phyloP scores from a whole-genome alignment of 768 basidiomycete genomes.

The Tricholoma terreum region DNA sequence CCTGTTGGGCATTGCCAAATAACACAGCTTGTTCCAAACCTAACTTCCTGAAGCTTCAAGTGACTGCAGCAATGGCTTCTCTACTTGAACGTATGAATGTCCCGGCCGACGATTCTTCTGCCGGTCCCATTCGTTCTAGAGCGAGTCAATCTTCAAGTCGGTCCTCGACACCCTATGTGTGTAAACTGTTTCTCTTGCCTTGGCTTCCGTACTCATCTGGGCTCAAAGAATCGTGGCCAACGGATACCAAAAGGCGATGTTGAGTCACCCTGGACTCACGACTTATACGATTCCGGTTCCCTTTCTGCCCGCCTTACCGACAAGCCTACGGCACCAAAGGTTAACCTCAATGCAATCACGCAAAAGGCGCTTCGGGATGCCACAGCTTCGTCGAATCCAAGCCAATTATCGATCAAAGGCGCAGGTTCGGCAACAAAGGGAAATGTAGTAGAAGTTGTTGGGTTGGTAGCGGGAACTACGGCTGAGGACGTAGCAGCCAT shows the following conservation, averaged over 20 bases:
- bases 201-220: conserved; percentile 16
- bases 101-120: conserved; percentile 28
- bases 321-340: conserved; percentile 45
- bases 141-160: conserved; percentile 28
- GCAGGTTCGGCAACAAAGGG: conserved; percentile 49
- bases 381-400: conserved; percentile 29
- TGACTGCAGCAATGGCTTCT: conserved; percentile 46
- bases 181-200: conserved; percentile 28
- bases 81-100: conserved; percentile 59
- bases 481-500: conserved; percentile 83
- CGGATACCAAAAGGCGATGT: conserved; percentile 64
- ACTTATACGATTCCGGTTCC: conserved; percentile 61
- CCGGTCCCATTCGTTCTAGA: conserved; percentile 48
- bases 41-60: conserved; percentile 4
- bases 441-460: conserved; percentile 73
- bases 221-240: conserved; percentile 45
- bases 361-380: conserved; percentile 67
- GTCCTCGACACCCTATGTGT: conserved; percentile 51
- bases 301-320: conserved; percentile 56
- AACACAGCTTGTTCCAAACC: neutral
- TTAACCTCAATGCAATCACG: conserved; percentile 48
- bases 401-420: conserved; percentile 61
- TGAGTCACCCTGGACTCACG: conserved; percentile 69
- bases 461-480: conserved; percentile 73
- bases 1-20: neutral